Base-by-base conservation (phyloP, 345 rosid genomes). In the Reutealis trisperma region DNA sequence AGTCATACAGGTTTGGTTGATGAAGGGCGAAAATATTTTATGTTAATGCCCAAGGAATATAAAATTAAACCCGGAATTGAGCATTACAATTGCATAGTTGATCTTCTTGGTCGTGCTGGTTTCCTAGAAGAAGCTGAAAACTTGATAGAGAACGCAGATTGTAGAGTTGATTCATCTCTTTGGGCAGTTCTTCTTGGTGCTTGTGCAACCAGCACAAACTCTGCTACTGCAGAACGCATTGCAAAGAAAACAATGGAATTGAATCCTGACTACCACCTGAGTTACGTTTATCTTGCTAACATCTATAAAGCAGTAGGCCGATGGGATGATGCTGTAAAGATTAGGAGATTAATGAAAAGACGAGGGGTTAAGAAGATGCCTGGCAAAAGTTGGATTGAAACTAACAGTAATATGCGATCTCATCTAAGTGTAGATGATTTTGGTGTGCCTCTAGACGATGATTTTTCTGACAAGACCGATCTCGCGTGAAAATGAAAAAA, bases 171-270 rank as follows among this genome's bases (percentile, higher is more conserved):
- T 81, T 85, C 89, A 55, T 89, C 97, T 78, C 87, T 93, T 54
- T 96, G 99, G 99, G 90, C 83, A 64, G 92, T 88, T 78, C 91
- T 95, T 72, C 97, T 93, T 72, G 96, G 99, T 51, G 96, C 98
- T 47, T 96, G 94, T 84, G 81, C 94, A 42, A 79, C 87, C 14
- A 32, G 80, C 80, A 67, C 88, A 52, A 80, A 84, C 63, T 75
- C 90, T 75, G 78, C 76, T 44, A 77, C 72, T 47, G 97, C 96
- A 57, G 99, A 92, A 84, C 89, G 92, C 74, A 85, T 96, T 12
- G 98, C 94, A 22, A 86, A 83, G 89, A 91, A 86, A 85, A 87
- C 90, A 83, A 88, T 93, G 86, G 82, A 84, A 77, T 79, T 90
- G 63, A 83, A 86, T 72, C 96, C 99, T 19, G 82, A 88, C 69